Base-by-base conservation (phyloP, 306 rosid genomes). In the Rosa chinensis region DNA sequence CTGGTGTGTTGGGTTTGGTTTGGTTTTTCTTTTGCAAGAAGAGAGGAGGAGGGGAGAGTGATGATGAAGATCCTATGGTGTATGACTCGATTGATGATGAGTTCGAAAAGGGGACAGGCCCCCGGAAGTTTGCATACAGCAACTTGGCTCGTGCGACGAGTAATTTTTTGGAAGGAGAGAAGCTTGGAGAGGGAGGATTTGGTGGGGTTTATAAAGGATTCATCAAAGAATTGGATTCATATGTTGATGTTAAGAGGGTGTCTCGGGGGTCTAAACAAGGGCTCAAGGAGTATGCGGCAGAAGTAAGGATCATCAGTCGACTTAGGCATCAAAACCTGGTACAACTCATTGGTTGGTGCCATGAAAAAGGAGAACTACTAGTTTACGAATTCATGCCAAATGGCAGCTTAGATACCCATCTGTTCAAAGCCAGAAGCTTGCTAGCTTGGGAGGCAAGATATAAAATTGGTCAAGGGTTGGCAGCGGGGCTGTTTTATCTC, bases 401-500 rank as follows among this genome's bases (percentile, higher is more conserved):
- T 28, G 32, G 32, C 32, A 28, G 32, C 32, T 28, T 28, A 28
- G 2, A 1, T 28, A 28, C 32, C 32, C 32, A 28, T 28, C 32
- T 28, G 32, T 1, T 28, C 32, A 28, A 28, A 28, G 90, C 63
- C 77, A 3, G 83, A 64, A 66, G 66, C 40, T 5, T 70, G n/a
- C 67, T 86, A 62, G 4, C 55, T 8, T 86, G 87, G 83, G 40
- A 42, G 2, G 63, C 64, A 55, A 86, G 89, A 49, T 80, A 66
- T 77, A 83, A 66, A 8, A 71, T 67, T 56, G 87, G 83, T 58
- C 71, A 48, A 3, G 82, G 58, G 5, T 72, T 83, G 74, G 66
- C 49, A 20, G 82, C 84, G 0, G 88, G 79, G 13, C 58, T 85
- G 75, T 9, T 79, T 12, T 85, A 85, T 43, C 66, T 85, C 1